A percentile compares a stretch with the other conserved stretches of the same genome.
phyloP scores from a whole-genome alignment of 2,329 filamentous ascomycete species.

The Thermothelomyces thermophilus region DNA sequence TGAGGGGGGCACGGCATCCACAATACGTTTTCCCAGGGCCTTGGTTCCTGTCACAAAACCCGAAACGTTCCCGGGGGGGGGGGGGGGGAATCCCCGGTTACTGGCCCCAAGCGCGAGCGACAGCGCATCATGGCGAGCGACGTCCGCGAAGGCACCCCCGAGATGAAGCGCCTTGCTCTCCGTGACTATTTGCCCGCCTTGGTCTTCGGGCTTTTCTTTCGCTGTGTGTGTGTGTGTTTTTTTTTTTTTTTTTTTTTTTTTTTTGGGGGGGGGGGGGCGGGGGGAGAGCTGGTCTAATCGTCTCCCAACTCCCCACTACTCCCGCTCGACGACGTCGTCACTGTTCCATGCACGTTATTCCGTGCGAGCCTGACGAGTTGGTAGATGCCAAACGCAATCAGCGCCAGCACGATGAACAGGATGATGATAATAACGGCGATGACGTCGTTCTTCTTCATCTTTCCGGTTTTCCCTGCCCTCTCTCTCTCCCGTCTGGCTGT shows the following conservation, averaged over 20 bases:
- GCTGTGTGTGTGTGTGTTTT: no score
- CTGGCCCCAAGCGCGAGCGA: background rate
- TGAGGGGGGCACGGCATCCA: background rate
- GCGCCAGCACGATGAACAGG: conserved; percentile 55
- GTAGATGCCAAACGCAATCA: conserved; percentile 58
- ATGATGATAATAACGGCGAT: conserved; percentile 64
- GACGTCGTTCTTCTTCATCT: conserved; percentile 59
- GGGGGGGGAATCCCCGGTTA: background rate
- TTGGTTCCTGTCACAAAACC: background rate
- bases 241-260: no score
- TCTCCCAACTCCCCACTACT: conserved; percentile 19
- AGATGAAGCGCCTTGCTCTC: no score
- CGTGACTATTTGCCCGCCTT: no score
- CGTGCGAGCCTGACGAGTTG: conserved; percentile 50
- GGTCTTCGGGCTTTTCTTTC: no score
- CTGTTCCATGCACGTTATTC: conserved; percentile 33
- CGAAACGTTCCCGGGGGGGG: no score
- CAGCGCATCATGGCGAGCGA: no score
- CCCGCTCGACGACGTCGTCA: conserved; percentile 28
- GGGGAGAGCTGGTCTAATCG: background rate
- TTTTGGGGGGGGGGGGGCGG: no score
- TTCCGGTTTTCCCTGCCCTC: conserved; percentile 24
- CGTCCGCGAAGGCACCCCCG: no score
- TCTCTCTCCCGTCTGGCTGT: background rate
- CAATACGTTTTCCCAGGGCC: background rate